Conservation (phyloP, 805 yeast species). For the Scheffersomyces ergatensis region DNA sequence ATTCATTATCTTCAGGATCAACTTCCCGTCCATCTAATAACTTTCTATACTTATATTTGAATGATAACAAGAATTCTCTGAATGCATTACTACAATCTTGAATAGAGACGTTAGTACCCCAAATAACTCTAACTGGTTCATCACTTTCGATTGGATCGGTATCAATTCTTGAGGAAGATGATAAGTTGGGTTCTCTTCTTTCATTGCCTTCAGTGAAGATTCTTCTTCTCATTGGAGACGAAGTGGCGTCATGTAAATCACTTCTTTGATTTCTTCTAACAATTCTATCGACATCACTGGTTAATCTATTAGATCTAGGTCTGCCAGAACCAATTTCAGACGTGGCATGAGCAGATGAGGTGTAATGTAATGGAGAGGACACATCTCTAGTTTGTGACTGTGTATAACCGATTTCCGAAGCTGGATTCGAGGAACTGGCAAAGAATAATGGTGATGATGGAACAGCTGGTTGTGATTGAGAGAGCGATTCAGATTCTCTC, state of each 20-base stretch:
- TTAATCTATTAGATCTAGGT: slow-evolving; percentile 43
- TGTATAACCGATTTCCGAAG: slow-evolving; percentile 24
- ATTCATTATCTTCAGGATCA: slow-evolving; percentile 60
- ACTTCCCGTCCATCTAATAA: slow-evolving; percentile 38
- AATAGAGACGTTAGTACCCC: slow-evolving; percentile 98
- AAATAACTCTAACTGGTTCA: slow-evolving; percentile 86
- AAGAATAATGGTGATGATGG: slow-evolving; percentile 60
- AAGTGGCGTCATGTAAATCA: slow-evolving; percentile 69
- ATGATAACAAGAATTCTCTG: slow-evolving; percentile 79
- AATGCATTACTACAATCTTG: slow-evolving; percentile 80
- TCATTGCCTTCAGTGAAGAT: slow-evolving; percentile 45
- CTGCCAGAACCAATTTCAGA: slow-evolving; percentile 37
- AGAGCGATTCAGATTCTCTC: slow-evolving; percentile 31
- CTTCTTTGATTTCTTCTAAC: slow-evolving; percentile 63
- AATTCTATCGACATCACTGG: slow-evolving; percentile 42
- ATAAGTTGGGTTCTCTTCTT: slow-evolving; percentile 6
- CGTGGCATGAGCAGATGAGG: slow-evolving; percentile 39
- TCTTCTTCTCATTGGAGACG: slow-evolving; percentile 68
- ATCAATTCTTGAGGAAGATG: slow-evolving; percentile 26
- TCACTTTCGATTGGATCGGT: slow-evolving; percentile 31
- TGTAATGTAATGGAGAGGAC: slow-evolving; percentile 52
- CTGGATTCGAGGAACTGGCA: slow-evolving; percentile 46
- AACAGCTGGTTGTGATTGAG: slow-evolving; percentile 36
- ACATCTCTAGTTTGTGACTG: slow-evolving; percentile 26
- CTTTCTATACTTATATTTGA: slow-evolving; percentile 73